Evolutionary conservation across 108 stramenopile species (phyloP), one percentile per base, ranked within the genome.

Genomic region (Parietichytrium sp.): DNA sequence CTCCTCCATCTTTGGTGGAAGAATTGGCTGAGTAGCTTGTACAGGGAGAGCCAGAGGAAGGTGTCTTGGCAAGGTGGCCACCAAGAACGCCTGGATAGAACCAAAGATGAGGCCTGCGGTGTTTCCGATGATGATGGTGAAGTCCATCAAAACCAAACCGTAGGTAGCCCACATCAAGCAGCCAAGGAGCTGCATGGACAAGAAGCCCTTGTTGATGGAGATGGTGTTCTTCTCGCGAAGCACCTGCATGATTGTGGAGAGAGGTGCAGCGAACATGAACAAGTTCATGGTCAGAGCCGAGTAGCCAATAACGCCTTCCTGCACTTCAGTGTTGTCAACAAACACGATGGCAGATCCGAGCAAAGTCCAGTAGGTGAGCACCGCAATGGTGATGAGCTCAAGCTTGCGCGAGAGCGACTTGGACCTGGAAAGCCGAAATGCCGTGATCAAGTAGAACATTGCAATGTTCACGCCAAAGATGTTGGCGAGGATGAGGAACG

Each of bases 121-220:
- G 61, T 72, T 72, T 33, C 38, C 38, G 45, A 72, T 72, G 38
- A 72, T 33, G 0, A 72, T 42, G 45, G 45, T 45, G 38, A 72
- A 45, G 61, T 72, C 61, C 20, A n/a, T 25, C 23, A 42, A 45
- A 2, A 72, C 36, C 6, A 33, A 33, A 7, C 38, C 61, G 2
- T 72, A 72, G 3, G 45, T 72, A 2, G 45, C 45, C 61, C 61
- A 72, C 61, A 72, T 72, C 10, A 72, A 72, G 33, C 38, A 72
- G 61, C 38, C 36, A 6, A 42, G 20, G 0, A 72, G 23, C 20
- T 72, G 61, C n/a, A 33, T 42, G 20, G 45, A 45, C 20, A 72
- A 25, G 20, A 72, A 72, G 61, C 61, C 61, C 61, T 45, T 72
- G 61, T 72, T 72, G 61, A 72, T 72, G 61, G 61, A 72, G 42